Conservation (phyloP, 2,329 filamentous ascomycete species). For the Raffaelea deltoideospora region DNA sequence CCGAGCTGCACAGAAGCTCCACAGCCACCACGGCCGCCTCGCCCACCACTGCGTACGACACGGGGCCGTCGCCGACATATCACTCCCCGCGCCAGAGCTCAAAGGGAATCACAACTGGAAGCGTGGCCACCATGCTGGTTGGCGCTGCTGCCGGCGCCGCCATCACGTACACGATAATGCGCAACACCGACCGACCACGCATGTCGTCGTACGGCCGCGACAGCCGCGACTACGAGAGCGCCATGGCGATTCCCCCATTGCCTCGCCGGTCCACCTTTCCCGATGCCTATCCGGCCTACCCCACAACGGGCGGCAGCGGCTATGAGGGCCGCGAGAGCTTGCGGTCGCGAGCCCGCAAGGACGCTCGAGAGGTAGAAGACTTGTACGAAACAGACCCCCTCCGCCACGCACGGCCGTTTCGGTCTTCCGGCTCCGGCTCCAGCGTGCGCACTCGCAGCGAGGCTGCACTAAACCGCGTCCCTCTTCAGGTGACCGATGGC, state of each 20-base stretch:
- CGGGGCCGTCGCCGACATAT: background rate
- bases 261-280: conserved; percentile 31
- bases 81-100: conserved; percentile 20
- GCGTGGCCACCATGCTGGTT: conserved; percentile 51
- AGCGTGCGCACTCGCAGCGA: conserved; percentile 26
- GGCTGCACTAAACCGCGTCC: conserved; percentile 17
- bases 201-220: conserved; percentile 7
- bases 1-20: conserved; percentile 8
- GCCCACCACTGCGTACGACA: background rate
- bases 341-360: conserved; percentile 5
- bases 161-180: conserved; percentile 56
- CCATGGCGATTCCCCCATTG: conserved; percentile 19
- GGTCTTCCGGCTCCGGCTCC: conserved; percentile 17
- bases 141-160: conserved; percentile 67
- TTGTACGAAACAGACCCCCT: conserved; percentile 24
- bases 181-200: conserved; percentile 11
- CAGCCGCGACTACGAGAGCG: conserved; percentile 24
- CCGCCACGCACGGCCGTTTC: conserved; percentile 19
- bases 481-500: conserved; percentile 23
- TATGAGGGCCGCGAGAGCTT: conserved; percentile 11
- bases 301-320: conserved; percentile 20
- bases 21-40: conserved; percentile 3
- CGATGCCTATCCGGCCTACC: conserved; percentile 15
- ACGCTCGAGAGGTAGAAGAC: conserved; percentile 19
- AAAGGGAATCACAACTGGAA: conserved; percentile 36